Percentiles rank a stretch among this genome's conserved stretches.
Evolutionary conservation across 352 stramenopile genomes (phyloP).

Genomic region (Thalassiosira allenii): DNA sequence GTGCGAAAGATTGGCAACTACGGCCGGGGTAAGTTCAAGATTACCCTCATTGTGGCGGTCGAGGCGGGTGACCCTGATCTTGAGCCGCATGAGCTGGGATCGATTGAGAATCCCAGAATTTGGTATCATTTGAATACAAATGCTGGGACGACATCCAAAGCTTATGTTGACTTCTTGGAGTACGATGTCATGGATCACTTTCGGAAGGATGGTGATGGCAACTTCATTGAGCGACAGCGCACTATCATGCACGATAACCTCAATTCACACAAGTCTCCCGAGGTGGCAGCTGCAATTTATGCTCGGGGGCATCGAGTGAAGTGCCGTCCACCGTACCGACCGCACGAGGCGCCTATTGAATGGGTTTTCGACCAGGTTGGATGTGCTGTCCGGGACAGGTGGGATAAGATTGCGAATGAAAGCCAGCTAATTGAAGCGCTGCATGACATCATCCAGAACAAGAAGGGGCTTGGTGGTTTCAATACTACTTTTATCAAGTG

Average conservation of each 20-base stretch:
- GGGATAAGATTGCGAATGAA: neutral
- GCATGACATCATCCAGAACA: neutral
- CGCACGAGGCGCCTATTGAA: constrained; percentile 9
- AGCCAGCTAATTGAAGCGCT: neutral
- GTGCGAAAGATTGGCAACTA: constrained; percentile 4
- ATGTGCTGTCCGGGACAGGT: constrained; percentile 5
- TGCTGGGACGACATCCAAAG: neutral
- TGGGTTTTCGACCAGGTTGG: constrained; percentile 7
- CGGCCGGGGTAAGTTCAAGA: neutral
- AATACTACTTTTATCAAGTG: neutral
- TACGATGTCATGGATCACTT: neutral
- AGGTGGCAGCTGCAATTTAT: neutral
- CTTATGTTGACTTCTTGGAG: neutral
- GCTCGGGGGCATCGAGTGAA: neutral
- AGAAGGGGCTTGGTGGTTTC: neutral
- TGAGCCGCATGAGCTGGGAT: neutral
- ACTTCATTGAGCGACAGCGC: too few relatives aligned
- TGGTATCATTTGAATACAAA: constrained; percentile 2
- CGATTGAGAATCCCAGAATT: neutral
- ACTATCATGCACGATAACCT: constrained; percentile 10
- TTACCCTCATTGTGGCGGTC: neutral
- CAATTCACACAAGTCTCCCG: neutral
- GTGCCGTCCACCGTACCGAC: neutral
- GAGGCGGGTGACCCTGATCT: constrained; percentile 4
- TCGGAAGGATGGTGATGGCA: too few relatives aligned